Conservation (phyloP, 148 eudicot genomes). For the Bassia scoparia region DNA sequence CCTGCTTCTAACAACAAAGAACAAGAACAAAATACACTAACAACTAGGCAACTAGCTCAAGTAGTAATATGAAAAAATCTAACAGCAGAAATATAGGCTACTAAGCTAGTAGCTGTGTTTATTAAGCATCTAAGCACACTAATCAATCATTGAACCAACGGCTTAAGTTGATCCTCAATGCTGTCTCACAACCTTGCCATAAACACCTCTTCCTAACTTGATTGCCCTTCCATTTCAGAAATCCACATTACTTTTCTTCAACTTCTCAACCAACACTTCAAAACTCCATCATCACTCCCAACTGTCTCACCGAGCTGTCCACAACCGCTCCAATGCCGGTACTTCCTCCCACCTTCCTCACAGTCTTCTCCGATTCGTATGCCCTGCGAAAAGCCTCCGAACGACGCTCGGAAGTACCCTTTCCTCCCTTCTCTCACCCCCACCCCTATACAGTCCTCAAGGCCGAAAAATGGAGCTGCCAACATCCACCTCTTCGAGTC, state of each 20-base stretch:
- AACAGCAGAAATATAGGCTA: constrained; percentile 14
- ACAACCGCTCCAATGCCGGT: constrained; percentile 54
- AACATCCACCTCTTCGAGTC: constrained; percentile 58
- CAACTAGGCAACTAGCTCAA: too few relatives aligned
- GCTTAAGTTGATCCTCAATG: constrained; percentile 58
- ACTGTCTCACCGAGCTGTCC: constrained; percentile 59
- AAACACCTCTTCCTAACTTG: constrained; percentile 85
- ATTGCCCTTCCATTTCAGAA: constrained; percentile 73
- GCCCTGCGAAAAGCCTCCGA: constrained; percentile 58
- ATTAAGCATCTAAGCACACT: neutral
- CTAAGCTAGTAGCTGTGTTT: constrained; percentile 18
- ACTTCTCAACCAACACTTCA: constrained; percentile 45
- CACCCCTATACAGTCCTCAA: constrained; percentile 74
- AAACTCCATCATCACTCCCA: constrained; percentile 79
- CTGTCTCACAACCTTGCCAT: constrained; percentile 86
- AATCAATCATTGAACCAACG: constrained; percentile 30
- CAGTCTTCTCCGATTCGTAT: constrained; percentile 53
- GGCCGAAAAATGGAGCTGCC: constrained; percentile 50
- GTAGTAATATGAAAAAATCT: neutral
- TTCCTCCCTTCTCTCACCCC: constrained; percentile 66
- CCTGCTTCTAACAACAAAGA: too few relatives aligned
- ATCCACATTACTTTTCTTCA: constrained; percentile 52
- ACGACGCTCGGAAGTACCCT: constrained; percentile 74
- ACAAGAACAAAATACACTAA: too few relatives aligned
- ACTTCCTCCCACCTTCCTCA: constrained; percentile 71